Base-by-base conservation (phyloP, 805 yeast species). In the Myxozyma neglecta region DNA sequence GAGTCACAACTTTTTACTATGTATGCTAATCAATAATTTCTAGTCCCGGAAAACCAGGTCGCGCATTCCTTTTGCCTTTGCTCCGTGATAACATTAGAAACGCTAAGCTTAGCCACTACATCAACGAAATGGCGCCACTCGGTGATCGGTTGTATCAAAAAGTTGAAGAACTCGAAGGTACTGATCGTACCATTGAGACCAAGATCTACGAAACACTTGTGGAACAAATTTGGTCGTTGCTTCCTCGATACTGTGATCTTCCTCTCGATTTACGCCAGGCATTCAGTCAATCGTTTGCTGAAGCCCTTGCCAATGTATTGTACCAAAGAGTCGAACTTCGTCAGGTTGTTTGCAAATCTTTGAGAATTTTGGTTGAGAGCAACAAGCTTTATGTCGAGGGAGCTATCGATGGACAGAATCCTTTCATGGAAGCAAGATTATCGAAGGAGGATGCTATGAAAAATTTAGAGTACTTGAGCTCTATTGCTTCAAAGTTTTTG, bases 41-140 rank as follows among this genome's bases (percentile, higher is more conserved):
- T 53, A 60, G 65, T 1, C 69, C 77, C 32, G 75, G 77, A 37
- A 79, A 81, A 47, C 81, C 86, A n/a, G 97, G 97, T 50, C 84
- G 98, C 72, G 97, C 97, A 50, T 94, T 98, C 97, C 72, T 94
- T 69, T 81, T 94, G 66, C 99, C 99, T 10, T 73, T 94, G 39
- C 81, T 94, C 64, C 87, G 97, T 76, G 97, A 92, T 70, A 85
- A 89, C 70, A 88, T 90, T 34, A 82, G 86, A 69, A 82, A 84
- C 69, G 87, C 97, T 1, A 80, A 81, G 51, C 77, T 94, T 59
- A 77, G 81, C 0, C 89, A 80, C 71, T 94, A 84, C 75, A 80
- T 82, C 61, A 74, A 75, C 24, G 79, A 85, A 43, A 81, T 94
- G 56, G 74, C 88, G 14, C 98, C 98, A 34, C 74, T 86, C 44